Base-by-base conservation (phyloP, 2,329 filamentous ascomycete species). In the Pleomassaria siparia region DNA sequence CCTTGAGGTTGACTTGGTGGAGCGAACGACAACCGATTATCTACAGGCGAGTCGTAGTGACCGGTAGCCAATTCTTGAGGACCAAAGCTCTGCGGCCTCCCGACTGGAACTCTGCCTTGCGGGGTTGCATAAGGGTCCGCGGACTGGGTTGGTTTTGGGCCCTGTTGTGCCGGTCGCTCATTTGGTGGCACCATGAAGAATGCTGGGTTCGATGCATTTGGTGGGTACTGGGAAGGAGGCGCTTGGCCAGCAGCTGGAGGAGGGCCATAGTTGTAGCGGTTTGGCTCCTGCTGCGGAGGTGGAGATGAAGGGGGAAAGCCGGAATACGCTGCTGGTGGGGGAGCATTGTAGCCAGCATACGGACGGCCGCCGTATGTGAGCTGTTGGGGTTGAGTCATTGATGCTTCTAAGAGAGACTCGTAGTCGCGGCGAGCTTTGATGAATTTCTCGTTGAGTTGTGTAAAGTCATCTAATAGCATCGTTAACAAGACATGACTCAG, bases 371-470 rank as follows among this genome's bases (percentile, higher is more conserved):
- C 86, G 67, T 92, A 94, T 56, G 80, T 83, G 39, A 86, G 83
- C 63, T 89, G 87, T 43, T 88, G 84, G n/a, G 91, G 88, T 59
- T 96, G 92, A 1, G 91, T 85, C 92, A 99, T 97, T 46, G 92
- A 97, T 15, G 89, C 88, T 72, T 99, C 94, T 16, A 99, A 78
- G n/a, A 99, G 80, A 24, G 89, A 86, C 73, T 99, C 94, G 69
- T 99, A 99, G 73, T 99, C 94, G 62, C 92, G 84, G 55, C 94
- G 86, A 37, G 94, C 94, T 74, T 99, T 99, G 79, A 99, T 97
- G 72, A 99, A 99, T 75, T 97, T 97, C 72, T 99, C 94, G 65
- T 99, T 99, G 53, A 99, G 78, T 69, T 97, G 92, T 2, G 94
- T 96, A 66, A 99, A 97, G 71, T 99, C 94, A 72, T 99, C 94